phyloP scores from a whole-genome alignment of 306 rosid genomes.

The Dalbergia oliveri region DNA sequence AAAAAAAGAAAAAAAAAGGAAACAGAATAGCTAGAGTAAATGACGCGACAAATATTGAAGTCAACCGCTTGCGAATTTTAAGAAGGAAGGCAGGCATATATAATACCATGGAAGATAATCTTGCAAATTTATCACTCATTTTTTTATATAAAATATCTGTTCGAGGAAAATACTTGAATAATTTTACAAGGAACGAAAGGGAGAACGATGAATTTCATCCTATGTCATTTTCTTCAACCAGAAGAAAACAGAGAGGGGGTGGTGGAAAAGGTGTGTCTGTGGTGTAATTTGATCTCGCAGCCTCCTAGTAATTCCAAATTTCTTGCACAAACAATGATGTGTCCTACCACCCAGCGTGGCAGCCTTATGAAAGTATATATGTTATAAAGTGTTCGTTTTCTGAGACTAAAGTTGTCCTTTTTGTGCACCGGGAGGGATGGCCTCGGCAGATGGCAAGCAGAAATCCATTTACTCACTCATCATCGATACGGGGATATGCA shows the following conservation, averaged over 20 bases:
- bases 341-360: not conserved
- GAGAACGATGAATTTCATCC: not conserved
- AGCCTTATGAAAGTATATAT: not conserved
- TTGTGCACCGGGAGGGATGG: not conserved
- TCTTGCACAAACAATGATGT: not conserved
- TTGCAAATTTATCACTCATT: too few species aligned
- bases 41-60: not conserved
- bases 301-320: not conserved
- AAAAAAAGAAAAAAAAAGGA: not conserved
- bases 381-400: not conserved
- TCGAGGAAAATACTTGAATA: not conserved
- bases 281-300: not conserved
- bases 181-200: not conserved
- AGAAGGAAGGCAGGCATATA: not conserved
- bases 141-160: too few species aligned
- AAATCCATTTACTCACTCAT: not conserved
- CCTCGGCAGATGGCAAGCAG: not conserved
- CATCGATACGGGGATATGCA: too few species aligned
- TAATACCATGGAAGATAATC: too few species aligned
- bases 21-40: not conserved
- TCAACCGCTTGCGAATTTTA: not conserved
- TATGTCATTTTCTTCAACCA: not conserved
- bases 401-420: not conserved
- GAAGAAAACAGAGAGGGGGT: not conserved
- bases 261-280: not conserved